Base-by-base conservation (phyloP, 148 eudicot species). In the Rhododendron ovatum region DNA sequence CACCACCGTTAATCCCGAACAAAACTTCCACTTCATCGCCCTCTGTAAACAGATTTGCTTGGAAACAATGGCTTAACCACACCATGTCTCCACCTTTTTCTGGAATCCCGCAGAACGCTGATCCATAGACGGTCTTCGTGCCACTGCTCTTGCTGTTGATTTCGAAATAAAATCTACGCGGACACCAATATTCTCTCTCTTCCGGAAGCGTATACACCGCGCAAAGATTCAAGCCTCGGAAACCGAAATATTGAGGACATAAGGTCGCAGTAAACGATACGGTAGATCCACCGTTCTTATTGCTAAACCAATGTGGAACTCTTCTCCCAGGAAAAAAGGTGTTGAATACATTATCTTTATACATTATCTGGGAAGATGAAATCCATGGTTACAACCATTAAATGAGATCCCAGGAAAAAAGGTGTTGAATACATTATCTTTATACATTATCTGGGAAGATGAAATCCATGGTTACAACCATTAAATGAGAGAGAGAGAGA, bases 371-470 rank as follows among this genome's bases (percentile, higher is more conserved):
- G 0, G 14, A 65, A 65, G 8, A 20, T 10, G 30, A 65, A 65
- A 24, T n/a, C 71, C 14, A 65, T n/a, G 24, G 30, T n/a, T n/a
- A 65, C 0, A 10, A 24, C 12, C 12, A 12, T 1, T 7, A 47
- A 47, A 7, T 47, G 50, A 1, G 2, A 1, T 22, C 69, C 69
- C 69, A 22, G 69, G 28, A 24, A 61, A 61, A 61, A 22, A 51
- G 0, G 55, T 51, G 55, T 12, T 0, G 13, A 65, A 65, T 7
- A n/a, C 0, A n/a, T 0, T 0, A 9, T 0, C 4, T 2, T 65
- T 0, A 65, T n/a, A 0, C 1, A 65, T 0, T 24, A 65, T n/a
- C 71, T 65, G 30, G 0, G 14, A 65, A 65, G 8, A 20, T 10
- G 30, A 65, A 65, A 24, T n/a, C 71, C 14, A 65, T n/a, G 24